Evolutionary conservation across 176 grass and related monocot genomes (phyloP).

Genomic region (Hordeum vulgare): MorexV3_pseudomolecules_assembly NC_058518.1:421333437-421333936

Average conservation of each 20-base stretch:
- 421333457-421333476: conserved; percentile 66
- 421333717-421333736: conserved; percentile 95
- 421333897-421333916: neutral
- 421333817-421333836: neutral
- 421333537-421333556: conserved; percentile 71
- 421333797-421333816: neutral
- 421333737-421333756: conserved; percentile 89
- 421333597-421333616: conserved; percentile 68
- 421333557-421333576: conserved; percentile 71
- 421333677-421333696: conserved; percentile 90
- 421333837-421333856: neutral
- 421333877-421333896: neutral
- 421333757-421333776: conserved; percentile 23
- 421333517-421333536: conserved; percentile 74
- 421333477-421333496: conserved; percentile 68
- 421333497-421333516: conserved; percentile 81
- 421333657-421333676: conserved; percentile 94
- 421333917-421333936: neutral
- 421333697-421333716: conserved; percentile 82
- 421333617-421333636: conserved; percentile 86
- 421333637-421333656: conserved; percentile 76
- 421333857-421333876: neutral
- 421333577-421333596: conserved; percentile 78
- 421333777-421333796: neutral
- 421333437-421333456: conserved; percentile 64